Evolutionary conservation across 176 grass and related monocot species (phyloP).

Genomic region (Thinopyrum elongatum): DNA sequence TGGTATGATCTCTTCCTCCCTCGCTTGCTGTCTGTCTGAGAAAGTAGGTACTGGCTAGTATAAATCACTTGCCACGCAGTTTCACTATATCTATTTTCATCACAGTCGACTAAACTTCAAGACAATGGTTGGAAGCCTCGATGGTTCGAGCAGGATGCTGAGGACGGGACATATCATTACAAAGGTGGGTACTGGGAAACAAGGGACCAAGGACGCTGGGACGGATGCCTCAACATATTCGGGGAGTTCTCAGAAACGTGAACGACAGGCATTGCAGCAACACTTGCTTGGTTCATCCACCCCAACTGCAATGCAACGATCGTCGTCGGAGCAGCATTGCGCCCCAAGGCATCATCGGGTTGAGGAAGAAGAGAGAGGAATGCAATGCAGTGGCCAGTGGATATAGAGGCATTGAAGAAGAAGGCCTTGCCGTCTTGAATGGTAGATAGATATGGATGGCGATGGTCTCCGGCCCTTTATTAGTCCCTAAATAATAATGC

Average conservation of each 20-base stretch:
- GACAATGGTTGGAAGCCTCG: constrained; percentile 65
- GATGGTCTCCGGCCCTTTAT: constrained; percentile 7
- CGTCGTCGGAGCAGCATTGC: neutral
- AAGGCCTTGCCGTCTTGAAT: constrained; percentile 5
- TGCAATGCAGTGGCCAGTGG: neutral
- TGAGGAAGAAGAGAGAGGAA: neutral
- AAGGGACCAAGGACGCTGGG: constrained; percentile 51
- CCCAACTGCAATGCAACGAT: neutral
- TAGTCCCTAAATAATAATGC: constrained; percentile 18
- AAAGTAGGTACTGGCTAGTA: neutral
- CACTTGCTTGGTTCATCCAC: neutral
- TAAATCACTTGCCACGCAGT: neutral
- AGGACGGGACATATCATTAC: constrained; percentile 42
- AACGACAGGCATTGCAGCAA: neutral
- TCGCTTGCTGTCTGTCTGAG: neutral
- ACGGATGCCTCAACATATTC: constrained; percentile 63
- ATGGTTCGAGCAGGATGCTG: constrained; percentile 45
- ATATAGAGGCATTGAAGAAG: neutral
- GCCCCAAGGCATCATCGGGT: neutral
- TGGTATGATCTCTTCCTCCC: constrained; percentile 39
- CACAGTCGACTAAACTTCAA: constrained; percentile 66
- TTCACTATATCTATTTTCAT: neutral
- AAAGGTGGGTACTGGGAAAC: constrained; percentile 84
- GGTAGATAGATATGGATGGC: constrained; percentile 30
- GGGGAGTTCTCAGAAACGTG: constrained; percentile 47